These are phyloP conservation scores for Leccinum sublutescens DNA, from an alignment of 768 basidiomycete species.

Conservation along the genomic window DNA sequence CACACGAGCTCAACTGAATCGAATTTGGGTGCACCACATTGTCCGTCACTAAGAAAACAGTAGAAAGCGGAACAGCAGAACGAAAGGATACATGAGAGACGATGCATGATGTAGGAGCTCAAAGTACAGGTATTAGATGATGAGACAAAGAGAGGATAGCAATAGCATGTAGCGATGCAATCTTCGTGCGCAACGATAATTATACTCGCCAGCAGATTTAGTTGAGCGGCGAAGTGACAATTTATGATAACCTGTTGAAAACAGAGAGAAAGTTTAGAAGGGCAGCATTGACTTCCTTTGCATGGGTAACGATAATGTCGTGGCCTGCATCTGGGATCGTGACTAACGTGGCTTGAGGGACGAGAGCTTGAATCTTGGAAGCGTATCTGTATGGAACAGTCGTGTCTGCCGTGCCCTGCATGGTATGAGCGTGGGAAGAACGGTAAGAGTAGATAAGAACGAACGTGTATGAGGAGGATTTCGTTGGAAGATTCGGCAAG, in stretches of 20 bases:
- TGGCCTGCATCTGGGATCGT: slow-evolving; percentile 31
- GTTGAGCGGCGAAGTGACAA: neutral
- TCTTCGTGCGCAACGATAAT: neutral
- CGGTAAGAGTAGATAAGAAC: slow-evolving; percentile 11
- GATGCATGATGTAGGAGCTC: neutral
- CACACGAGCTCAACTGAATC: no score
- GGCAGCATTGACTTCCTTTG: slow-evolving; percentile 29
- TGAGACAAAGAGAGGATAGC: neutral
- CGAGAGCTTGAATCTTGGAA: slow-evolving; percentile 28
- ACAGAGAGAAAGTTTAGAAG: slow-evolving; percentile 29
- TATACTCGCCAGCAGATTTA: neutral
- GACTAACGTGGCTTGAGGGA: slow-evolving; percentile 30
- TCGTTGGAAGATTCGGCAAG: slow-evolving; percentile 46
- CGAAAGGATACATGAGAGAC: slow-evolving; percentile 12
- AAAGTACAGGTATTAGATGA: neutral
- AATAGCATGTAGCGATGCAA: neutral
- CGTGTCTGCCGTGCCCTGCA: slow-evolving; percentile 33
- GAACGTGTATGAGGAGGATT: slow-evolving; percentile 65
- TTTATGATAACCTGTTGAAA: neutral
- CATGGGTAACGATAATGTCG: slow-evolving; percentile 34
- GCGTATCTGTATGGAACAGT: slow-evolving; percentile 35
- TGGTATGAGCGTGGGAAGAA: neutral
- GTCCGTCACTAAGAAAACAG: neutral
- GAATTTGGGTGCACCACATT: slow-evolving; percentile 12
- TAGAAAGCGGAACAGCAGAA: slow-evolving; percentile 2